phyloP scores from a whole-genome alignment of 164 flowering plant species.

The Piper betle region DNA sequence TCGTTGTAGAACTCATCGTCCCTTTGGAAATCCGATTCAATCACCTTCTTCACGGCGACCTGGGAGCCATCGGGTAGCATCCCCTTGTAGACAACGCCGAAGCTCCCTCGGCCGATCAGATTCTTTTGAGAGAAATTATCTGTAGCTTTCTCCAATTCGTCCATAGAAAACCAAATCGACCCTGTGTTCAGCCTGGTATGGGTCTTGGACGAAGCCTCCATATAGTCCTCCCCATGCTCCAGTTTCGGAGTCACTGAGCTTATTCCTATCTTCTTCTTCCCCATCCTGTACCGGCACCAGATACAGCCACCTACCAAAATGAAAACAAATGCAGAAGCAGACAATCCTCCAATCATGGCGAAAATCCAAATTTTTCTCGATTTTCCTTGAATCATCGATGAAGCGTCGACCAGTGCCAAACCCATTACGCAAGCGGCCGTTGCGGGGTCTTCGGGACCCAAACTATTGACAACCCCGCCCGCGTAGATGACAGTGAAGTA shows the following conservation, averaged over 20 bases:
- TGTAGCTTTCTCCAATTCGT: slow-evolving; percentile 58
- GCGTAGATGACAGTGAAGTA: slow-evolving; percentile 57
- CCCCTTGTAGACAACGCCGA: slow-evolving; percentile 64
- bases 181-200: slow-evolving; percentile 41
- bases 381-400: slow-evolving; percentile 3
- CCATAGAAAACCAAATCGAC: slow-evolving; percentile 43
- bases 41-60: slow-evolving; percentile 57
- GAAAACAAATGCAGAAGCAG: slow-evolving; percentile 23
- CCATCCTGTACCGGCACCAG: slow-evolving; percentile 22
- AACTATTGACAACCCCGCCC: slow-evolving; percentile 47
- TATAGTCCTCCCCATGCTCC: slow-evolving; percentile 14
- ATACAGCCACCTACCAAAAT: slow-evolving; percentile 24
- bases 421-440: slow-evolving; percentile 45
- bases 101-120: slow-evolving; percentile 55
- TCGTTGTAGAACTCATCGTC: slow-evolving; percentile 57
- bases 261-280: slow-evolving; percentile 1
- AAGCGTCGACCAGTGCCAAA: slow-evolving; percentile 9
- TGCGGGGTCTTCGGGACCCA: slow-evolving; percentile 45
- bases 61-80: slow-evolving; percentile 34
- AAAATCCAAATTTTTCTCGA: slow-evolving; percentile 16
- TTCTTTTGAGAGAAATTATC: slow-evolving; percentile 45
- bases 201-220: slow-evolving; percentile 18
- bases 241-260: neutral
- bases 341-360: slow-evolving; percentile 35
- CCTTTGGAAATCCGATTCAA: slow-evolving; percentile 47